phyloP scores from a whole-genome alignment of 805 yeast genomes.

The Starmerella scarabaei region DNA sequence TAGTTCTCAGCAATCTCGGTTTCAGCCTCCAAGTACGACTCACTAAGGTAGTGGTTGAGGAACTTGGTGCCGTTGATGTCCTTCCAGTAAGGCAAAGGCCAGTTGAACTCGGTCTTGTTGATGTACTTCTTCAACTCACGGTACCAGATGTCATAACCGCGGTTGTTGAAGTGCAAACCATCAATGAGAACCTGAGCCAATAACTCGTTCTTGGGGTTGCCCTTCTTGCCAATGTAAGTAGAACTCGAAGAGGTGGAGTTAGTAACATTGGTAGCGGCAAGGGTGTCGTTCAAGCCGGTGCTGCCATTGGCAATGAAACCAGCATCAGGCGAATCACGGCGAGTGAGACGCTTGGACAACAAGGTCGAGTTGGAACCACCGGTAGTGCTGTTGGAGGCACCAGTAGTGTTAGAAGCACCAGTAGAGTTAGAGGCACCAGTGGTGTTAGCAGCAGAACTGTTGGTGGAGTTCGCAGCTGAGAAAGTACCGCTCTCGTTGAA shows the following conservation, averaged over 20 bases:
- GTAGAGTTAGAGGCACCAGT: background rate
- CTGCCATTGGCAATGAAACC: constrained; percentile 1
- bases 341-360: background rate
- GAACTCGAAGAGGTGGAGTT: background rate
- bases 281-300: constrained; percentile 1
- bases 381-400: constrained; percentile 1
- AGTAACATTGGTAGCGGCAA: background rate
- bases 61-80: constrained; percentile 9
- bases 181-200: constrained; percentile 30
- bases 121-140: constrained; percentile 3
- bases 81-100: constrained; percentile 2
- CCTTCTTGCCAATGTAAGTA: constrained; percentile 9
- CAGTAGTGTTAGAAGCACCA: background rate
- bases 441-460: constrained; percentile 15
- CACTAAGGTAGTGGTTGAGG: constrained; percentile 1
- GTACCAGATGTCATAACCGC: constrained; percentile 39
- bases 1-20: background rate
- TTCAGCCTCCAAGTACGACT: background rate
- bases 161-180: constrained; percentile 50
- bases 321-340: constrained; percentile 5
- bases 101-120: background rate
- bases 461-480: constrained; percentile 5
- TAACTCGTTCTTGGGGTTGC: constrained; percentile 9
- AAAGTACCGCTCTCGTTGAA: constrained; percentile 28
- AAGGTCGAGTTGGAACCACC: background rate